These are phyloP conservation scores for Wallacemonas sp. DNA, from an alignment of 208 protist genomes.

Conservation along the genomic window DNA sequence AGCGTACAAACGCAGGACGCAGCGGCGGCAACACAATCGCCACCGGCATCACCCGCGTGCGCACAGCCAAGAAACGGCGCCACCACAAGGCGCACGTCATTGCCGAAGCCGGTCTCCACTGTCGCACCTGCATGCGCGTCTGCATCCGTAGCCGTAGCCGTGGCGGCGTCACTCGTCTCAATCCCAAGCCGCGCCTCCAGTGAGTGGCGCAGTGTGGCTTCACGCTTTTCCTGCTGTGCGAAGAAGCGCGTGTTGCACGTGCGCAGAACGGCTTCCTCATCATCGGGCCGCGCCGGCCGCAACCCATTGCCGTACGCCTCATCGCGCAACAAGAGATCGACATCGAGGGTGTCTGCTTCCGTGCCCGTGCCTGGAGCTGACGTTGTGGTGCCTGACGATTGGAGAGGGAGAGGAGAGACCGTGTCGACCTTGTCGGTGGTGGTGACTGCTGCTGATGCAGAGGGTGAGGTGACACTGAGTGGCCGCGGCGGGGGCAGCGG, in stretches of 20 bases:
- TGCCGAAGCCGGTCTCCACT: background rate
- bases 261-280: background rate
- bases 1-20: constrained; percentile 27
- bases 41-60: background rate
- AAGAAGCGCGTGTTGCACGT: background rate
- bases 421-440: too few relatives aligned
- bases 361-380: background rate
- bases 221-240: background rate
- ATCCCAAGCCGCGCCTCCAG: background rate
- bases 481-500: background rate
- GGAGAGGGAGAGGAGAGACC: background rate
- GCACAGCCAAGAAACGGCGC: constrained; percentile 2
- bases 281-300: too few relatives aligned
- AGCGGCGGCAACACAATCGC: too few relatives aligned
- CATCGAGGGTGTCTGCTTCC: background rate
- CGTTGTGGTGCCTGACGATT: background rate
- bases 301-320: too few relatives aligned
- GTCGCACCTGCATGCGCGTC: background rate
- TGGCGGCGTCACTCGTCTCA: background rate
- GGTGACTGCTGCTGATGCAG: too few relatives aligned
- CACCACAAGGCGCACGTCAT: background rate
- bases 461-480: too few relatives aligned
- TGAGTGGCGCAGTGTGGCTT: background rate
- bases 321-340: background rate
- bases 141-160: background rate